phyloP scores from a whole-genome alignment of 257 asterid genomes.

The Nicotiana benthamiana region DNA sequence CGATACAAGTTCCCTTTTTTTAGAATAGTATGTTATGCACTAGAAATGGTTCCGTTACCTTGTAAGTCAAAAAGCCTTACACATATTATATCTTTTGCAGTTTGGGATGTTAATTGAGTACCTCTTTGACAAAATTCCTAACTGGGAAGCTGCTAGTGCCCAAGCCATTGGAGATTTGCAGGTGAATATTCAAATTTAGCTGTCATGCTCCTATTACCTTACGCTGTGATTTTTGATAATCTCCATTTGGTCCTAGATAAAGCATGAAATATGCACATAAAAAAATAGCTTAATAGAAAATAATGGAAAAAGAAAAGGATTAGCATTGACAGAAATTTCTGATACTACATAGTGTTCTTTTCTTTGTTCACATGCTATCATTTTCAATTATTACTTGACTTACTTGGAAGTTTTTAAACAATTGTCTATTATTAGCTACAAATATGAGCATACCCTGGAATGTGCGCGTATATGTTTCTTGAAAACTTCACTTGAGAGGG shows the following conservation, averaged over 20 bases:
- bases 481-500: background rate
- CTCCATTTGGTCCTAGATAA: background rate
- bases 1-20: background rate
- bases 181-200: constrained; percentile 33
- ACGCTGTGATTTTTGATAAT: background rate
- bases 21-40: background rate
- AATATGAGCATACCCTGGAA: too few relatives aligned
- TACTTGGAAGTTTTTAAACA: too few relatives aligned
- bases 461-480: background rate
- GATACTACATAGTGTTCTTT: too few relatives aligned
- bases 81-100: constrained; percentile 34
- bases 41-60: background rate
- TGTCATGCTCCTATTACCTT: background rate
- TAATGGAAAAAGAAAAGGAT: too few relatives aligned
- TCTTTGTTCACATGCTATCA: too few relatives aligned
- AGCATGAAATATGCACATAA: background rate
- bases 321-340: too few relatives aligned
- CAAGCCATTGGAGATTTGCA: constrained; percentile 88
- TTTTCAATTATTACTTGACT: too few relatives aligned
- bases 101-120: constrained; percentile 87
- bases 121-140: constrained; percentile 62
- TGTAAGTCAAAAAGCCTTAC: background rate
- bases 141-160: constrained; percentile 50
- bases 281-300: background rate
- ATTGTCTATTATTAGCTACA: too few relatives aligned